Evolutionary conservation across 2,329 filamentous ascomycete species (phyloP).

Genomic region (Colletotrichum lupini): DNA sequence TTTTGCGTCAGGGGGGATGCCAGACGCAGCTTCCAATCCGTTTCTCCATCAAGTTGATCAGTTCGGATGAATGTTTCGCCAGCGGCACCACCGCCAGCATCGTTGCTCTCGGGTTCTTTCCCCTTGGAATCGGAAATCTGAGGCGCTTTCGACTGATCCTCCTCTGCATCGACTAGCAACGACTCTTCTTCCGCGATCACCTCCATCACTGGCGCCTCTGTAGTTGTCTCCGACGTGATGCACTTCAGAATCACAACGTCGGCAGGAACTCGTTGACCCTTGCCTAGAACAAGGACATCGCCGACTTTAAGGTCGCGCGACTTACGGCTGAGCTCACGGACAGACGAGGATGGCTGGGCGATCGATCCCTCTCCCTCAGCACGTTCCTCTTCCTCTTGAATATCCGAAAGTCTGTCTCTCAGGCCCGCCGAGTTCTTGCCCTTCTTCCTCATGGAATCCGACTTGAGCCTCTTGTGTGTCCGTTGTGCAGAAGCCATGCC

Average conservation of each 20-base stretch:
- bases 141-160: constrained; percentile 41
- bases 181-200: constrained; percentile 46
- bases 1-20: constrained; percentile 87
- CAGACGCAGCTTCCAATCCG: constrained; percentile 95
- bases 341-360: constrained; percentile 57
- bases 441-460: constrained; percentile 51
- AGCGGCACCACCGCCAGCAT: constrained; percentile 55
- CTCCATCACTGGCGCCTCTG: constrained; percentile 41
- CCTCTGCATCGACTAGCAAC: constrained; percentile 54
- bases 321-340: constrained; percentile 79
- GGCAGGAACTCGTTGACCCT: constrained; percentile 92
- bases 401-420: constrained; percentile 68
- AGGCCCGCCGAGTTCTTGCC: constrained; percentile 49
- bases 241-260: constrained; percentile 95
- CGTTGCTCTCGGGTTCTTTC: constrained; percentile 45
- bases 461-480: constrained; percentile 59
- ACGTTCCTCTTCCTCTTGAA: constrained; percentile 75
- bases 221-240: constrained; percentile 65
- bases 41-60: constrained; percentile 97
- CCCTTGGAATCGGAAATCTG: constrained; percentile 44
- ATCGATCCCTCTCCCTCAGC: constrained; percentile 54
- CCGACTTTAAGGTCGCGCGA: constrained; percentile 92
- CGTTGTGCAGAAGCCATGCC: constrained; percentile 46
- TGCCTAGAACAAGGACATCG: constrained; percentile 91
- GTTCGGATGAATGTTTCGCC: constrained; percentile 98